phyloP scores from a whole-genome alignment of 106 monocot genomes.

The Ottelia alismoides region DNA sequence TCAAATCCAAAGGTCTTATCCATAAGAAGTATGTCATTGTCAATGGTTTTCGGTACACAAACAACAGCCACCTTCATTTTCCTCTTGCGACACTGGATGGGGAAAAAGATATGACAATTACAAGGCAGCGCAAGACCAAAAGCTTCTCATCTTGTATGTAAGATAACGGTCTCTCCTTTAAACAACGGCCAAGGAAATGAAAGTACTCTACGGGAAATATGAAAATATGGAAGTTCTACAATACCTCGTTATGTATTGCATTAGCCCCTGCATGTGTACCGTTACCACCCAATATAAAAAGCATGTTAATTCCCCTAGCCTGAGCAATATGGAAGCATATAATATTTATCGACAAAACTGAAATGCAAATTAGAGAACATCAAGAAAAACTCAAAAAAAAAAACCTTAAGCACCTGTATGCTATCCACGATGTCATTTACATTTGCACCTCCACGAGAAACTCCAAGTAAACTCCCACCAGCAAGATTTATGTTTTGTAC shows the following conservation, averaged over 20 bases:
- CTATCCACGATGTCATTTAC: constrained; percentile 61
- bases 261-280: constrained; percentile 80
- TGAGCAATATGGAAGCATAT: constrained; percentile 9
- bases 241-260: constrained; percentile 67
- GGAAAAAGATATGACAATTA: background rate
- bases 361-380: background rate
- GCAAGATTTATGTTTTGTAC: constrained; percentile 80
- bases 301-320: constrained; percentile 63
- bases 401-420: constrained; percentile 35
- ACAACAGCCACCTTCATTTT: constrained; percentile 39
- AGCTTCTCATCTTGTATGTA: constrained; percentile 68
- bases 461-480: constrained; percentile 80
- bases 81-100: constrained; percentile 45
- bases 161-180: constrained; percentile 54
- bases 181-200: background rate
- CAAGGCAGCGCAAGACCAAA: constrained; percentile 16
- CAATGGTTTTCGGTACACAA: no score
- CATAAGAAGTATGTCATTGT: constrained; percentile 72
- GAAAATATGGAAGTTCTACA: no score
- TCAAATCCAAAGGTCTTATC: no score
- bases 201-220: no score
- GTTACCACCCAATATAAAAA: constrained; percentile 71
- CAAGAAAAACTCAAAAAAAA: background rate
- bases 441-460: constrained; percentile 61
- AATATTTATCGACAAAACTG: no score